Evolutionary conservation across 1,284 basidiomycete genomes (phyloP).

Genomic region (Anthracocystis panici-leucophaei): DNA sequence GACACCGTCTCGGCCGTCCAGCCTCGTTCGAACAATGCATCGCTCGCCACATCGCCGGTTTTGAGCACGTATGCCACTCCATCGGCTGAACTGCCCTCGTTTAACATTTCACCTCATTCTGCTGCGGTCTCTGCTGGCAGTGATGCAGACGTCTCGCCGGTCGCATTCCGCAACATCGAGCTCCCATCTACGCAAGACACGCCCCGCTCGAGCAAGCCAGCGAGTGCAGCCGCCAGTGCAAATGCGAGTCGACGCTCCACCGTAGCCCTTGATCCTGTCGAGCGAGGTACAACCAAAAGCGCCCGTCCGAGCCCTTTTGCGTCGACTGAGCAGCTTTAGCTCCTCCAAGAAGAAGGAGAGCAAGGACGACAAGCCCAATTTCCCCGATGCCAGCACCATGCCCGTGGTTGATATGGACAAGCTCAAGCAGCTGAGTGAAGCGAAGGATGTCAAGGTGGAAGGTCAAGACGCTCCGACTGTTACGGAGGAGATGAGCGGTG

Average conservation of each 20-base stretch:
- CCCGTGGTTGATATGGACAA: constrained; percentile 36
- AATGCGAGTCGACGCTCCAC: constrained; percentile 32
- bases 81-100: constrained; percentile 13
- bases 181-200: constrained; percentile 17
- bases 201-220: constrained; percentile 7
- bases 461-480: neutral
- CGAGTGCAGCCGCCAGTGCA: constrained; percentile 14
- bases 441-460: constrained; percentile 3
- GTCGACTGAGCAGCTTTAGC: constrained; percentile 52
- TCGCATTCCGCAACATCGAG: constrained; percentile 35
- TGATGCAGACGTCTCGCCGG: constrained; percentile 39
- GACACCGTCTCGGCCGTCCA: constrained; percentile 10
- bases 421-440: constrained; percentile 31
- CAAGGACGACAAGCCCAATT: constrained; percentile 36
- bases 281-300: constrained; percentile 17
- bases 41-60: constrained; percentile 7
- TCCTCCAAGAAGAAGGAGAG: constrained; percentile 21
- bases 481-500: neutral
- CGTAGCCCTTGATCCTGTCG: constrained; percentile 12
- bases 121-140: constrained; percentile 33
- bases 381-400: constrained; percentile 43
- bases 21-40: constrained; percentile 3
- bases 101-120: constrained; percentile 29
- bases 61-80: constrained; percentile 31
- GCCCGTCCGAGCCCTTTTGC: constrained; percentile 28